Evolutionary conservation across 495 filamentous ascomycete genomes (phyloP).

Genomic region (Tuber melanosporum): DNA sequence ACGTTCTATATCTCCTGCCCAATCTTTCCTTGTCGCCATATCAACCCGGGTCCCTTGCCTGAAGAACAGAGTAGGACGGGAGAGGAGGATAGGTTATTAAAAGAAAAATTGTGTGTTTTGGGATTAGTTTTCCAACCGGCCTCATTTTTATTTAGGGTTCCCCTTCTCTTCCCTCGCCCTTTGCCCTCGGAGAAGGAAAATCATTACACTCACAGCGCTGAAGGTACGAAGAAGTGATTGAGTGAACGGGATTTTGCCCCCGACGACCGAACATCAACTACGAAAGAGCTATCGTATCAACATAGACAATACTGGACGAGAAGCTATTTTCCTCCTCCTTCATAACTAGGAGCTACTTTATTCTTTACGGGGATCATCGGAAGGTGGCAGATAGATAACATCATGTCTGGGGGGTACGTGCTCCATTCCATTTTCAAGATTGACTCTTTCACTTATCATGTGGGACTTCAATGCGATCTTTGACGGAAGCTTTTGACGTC

Average conservation of each 20-base stretch:
- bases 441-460: background rate
- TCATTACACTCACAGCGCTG: background rate
- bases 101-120: background rate
- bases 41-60: background rate
- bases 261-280: background rate
- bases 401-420: slow-evolving; percentile 38
- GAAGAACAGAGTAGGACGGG: background rate
- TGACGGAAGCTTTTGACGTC: background rate
- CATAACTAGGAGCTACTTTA: background rate
- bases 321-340: background rate
- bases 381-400: slow-evolving; percentile 7
- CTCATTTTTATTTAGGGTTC: background rate
- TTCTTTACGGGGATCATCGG: background rate
- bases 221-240: background rate
- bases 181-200: background rate
- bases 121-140: background rate
- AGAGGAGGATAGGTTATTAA: background rate
- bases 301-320: background rate
- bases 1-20: background rate
- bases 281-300: background rate
- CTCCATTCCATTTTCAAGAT: slow-evolving; percentile 15
- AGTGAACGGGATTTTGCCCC: background rate
- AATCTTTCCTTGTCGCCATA: background rate
- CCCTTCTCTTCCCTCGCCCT: background rate
- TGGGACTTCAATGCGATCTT: background rate